Conservation (phyloP, 108 stramenopile species). For the Pseudonitzschia multistriata region DNA sequence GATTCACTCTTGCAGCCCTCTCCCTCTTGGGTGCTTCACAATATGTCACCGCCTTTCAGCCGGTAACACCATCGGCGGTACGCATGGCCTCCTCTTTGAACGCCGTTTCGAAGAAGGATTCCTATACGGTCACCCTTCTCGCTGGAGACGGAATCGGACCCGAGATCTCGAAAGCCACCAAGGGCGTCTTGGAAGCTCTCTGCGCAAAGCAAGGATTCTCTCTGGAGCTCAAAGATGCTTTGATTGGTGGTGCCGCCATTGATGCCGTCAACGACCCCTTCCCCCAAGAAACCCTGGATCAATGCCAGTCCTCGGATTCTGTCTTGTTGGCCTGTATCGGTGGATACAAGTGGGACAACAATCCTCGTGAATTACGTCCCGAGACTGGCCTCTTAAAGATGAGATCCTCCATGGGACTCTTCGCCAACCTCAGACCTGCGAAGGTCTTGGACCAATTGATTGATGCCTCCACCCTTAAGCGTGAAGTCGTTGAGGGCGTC, state of each 20-base stretch:
- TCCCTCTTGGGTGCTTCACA: constrained; percentile 9
- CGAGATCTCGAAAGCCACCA: constrained; percentile 91
- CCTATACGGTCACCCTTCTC: constrained; percentile 80
- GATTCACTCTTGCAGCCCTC: constrained; percentile 12
- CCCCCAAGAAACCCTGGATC: constrained; percentile 86
- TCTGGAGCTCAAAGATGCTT: constrained; percentile 88
- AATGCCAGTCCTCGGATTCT: constrained; percentile 86
- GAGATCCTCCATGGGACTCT: constrained; percentile 94
- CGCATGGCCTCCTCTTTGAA: constrained; percentile 11
- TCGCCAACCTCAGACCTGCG: constrained; percentile 96
- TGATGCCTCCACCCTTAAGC: constrained; percentile 94
- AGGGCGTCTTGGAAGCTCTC: constrained; percentile 64
- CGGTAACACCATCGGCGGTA: background rate
- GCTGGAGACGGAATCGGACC: constrained; percentile 93
- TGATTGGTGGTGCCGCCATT: constrained; percentile 96
- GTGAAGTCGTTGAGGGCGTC: constrained; percentile 95
- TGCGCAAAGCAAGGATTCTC: constrained; percentile 67
- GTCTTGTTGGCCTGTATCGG: constrained; percentile 96
- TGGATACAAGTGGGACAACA: constrained; percentile 97
- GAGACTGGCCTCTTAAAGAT: constrained; percentile 96
- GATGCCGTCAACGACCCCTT: constrained; percentile 92
- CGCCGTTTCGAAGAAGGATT: constrained; percentile 84
- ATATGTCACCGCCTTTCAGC: background rate
- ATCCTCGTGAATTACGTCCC: constrained; percentile 92
- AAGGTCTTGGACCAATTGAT: constrained; percentile 93